Evolutionary conservation across 2,329 filamentous ascomycete genomes (phyloP).

Genomic region (Periconia sp.): DNA sequence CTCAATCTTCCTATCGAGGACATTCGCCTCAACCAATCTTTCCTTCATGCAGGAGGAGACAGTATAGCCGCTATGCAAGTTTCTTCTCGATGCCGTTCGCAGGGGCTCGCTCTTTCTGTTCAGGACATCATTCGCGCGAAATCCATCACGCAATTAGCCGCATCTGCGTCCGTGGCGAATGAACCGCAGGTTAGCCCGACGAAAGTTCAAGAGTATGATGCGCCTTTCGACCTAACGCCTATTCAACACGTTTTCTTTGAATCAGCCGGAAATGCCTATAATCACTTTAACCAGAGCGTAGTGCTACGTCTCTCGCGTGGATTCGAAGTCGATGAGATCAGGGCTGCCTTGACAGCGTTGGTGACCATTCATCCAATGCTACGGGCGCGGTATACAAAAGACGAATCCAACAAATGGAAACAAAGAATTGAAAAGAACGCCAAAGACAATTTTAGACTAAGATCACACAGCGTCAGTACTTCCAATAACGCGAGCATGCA

Average conservation of each 20-base stretch:
- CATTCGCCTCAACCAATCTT: conserved; percentile 35
- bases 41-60: conserved; percentile 39
- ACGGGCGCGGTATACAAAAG: conserved; percentile 38
- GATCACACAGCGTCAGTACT: conserved; percentile 17
- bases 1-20: conserved; percentile 28
- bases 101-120: conserved; percentile 32
- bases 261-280: conserved; percentile 24
- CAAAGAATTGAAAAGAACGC: conserved; percentile 33
- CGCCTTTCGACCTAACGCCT: conserved; percentile 32
- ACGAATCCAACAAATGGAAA: conserved; percentile 31
- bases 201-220: conserved; percentile 20
- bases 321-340: conserved; percentile 27
- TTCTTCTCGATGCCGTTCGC: conserved; percentile 32
- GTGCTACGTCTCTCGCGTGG: conserved; percentile 24
- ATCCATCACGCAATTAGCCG: conserved; percentile 31
- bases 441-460: conserved; percentile 27
- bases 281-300: conserved; percentile 38
- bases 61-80: conserved; percentile 41
- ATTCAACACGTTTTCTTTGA: conserved; percentile 35
- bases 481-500: conserved; percentile 17
- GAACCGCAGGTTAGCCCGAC: neutral
- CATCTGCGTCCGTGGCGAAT: conserved; percentile 16
- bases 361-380: conserved; percentile 45
- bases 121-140: conserved; percentile 38
- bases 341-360: conserved; percentile 32